These are phyloP conservation scores for Annulohypoxylon maeteangense DNA, from an alignment of 495 filamentous ascomycete species.

Conservation along the genomic window DNA sequence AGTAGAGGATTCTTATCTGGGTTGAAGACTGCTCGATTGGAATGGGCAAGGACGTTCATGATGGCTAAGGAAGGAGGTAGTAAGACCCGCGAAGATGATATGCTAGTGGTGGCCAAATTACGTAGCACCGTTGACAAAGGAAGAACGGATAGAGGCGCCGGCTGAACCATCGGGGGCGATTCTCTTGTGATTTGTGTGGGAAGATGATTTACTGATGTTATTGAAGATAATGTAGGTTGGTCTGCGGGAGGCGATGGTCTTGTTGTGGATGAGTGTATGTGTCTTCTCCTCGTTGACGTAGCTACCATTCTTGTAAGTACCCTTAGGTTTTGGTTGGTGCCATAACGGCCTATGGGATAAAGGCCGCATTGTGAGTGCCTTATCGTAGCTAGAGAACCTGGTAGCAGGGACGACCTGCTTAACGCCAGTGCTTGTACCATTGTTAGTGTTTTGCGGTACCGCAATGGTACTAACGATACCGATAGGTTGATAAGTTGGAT, in stretches of 20 bases:
- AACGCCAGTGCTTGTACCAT: constrained; percentile 43
- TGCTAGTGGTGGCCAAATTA: constrained; percentile 77
- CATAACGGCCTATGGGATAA: constrained; percentile 37
- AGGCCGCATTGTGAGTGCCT: constrained; percentile 36
- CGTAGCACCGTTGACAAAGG: constrained; percentile 79
- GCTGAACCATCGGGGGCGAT: constrained; percentile 44
- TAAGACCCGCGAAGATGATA: constrained; percentile 81
- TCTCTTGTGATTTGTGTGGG: constrained; percentile 28
- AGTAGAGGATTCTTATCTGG: constrained; percentile 68
- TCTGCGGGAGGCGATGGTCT: constrained; percentile 50
- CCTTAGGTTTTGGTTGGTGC: constrained; percentile 20
- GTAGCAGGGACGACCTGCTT: constrained; percentile 40
- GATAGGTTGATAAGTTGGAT: background rate
- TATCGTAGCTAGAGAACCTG: constrained; percentile 29
- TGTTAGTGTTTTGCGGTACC: constrained; percentile 24
- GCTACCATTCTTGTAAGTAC: constrained; percentile 18
- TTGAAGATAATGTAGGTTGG: constrained; percentile 38
- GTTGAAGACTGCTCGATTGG: constrained; percentile 66
- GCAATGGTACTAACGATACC: background rate
- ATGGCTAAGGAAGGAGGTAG: constrained; percentile 75
- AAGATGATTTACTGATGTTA: constrained; percentile 29
- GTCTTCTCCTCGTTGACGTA: constrained; percentile 25
- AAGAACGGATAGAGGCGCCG: constrained; percentile 73
- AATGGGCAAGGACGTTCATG: constrained; percentile 76
- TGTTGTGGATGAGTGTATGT: constrained; percentile 57